Evolutionary conservation across 2,329 filamentous ascomycete species (phyloP), one percentile per base, ranked within the genome.

Genomic region (Ophiostoma piceae): DNA sequence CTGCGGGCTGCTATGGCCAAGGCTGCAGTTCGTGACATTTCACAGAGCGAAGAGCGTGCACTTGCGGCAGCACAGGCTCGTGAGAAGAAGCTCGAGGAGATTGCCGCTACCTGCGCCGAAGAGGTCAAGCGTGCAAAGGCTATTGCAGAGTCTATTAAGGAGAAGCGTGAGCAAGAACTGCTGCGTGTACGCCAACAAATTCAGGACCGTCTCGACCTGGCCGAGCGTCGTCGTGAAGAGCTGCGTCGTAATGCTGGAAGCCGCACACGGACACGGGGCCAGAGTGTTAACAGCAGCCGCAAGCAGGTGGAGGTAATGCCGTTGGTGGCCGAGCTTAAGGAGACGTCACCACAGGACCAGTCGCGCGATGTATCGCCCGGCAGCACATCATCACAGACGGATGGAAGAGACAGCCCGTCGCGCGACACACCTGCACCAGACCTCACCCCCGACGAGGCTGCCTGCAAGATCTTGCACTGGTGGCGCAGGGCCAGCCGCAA

Each of bases 41-140:
- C 85, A 2, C 84, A 88, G 69, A 91, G 88, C 64, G 91, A 94
- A 77, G 91, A 94, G 78, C 84, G 90, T 67, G 90, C 91, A 3
- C 80, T 93, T 71, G 92, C 92, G 6, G 92, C 91, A 5, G 88
- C 92, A 72, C 86, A 92, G 73, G 90, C 91, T 0, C 85, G 92
- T 71, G 90, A 94, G 80, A 90, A 90, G 74, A 92, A 94, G 74
- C 80, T 95, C 22, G 91, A 90, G 9, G 91, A 94, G 77, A 93
- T 94, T 62, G 90, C 92, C 3, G 90, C 91, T 67, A 85, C 87
- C 71, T 94, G 92, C 76, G 92, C 92, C 26, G 91, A 93, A 78
- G 92, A 95, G 77, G 92, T 95, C 19, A 88, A 90, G 76, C 85
- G 91, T 73, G 91, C 91, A 68, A 94, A 94, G 82, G 89, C 90